Conservation (phyloP, 768 basidiomycete species). For the Podaxis rugospora region DNA sequence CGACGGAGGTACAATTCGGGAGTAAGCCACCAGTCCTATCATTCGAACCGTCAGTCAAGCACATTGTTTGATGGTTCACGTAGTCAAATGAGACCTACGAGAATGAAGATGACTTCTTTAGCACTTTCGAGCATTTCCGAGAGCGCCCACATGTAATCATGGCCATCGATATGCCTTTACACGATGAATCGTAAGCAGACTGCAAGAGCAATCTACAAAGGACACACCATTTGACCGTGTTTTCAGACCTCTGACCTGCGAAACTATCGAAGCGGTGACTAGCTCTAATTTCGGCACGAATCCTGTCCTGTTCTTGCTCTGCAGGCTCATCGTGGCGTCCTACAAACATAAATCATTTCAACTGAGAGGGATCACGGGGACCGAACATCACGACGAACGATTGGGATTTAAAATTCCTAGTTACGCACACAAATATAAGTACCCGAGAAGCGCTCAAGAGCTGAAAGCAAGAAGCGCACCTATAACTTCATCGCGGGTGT, state of each 20-base stretch:
- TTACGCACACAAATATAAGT: background rate
- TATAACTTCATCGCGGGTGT: slow-evolving; percentile 38
- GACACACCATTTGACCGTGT: slow-evolving; percentile 76
- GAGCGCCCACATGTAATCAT: slow-evolving; percentile 95
- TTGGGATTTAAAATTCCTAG: slow-evolving; percentile 43
- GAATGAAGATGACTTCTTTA: slow-evolving; percentile 81
- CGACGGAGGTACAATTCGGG: slow-evolving; percentile 94
- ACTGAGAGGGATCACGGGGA: background rate
- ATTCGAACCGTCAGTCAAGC: background rate
- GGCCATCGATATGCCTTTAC: slow-evolving; percentile 81
- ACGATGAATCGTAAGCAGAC: background rate
- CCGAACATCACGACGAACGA: slow-evolving; percentile 27
- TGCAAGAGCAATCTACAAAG: background rate
- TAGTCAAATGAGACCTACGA: slow-evolving; percentile 37
- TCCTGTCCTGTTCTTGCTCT: slow-evolving; percentile 66
- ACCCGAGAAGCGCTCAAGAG: background rate
- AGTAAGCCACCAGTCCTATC: slow-evolving; percentile 88
- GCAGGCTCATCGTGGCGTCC: slow-evolving; percentile 74
- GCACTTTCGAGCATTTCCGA: slow-evolving; percentile 86
- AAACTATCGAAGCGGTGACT: slow-evolving; percentile 86
- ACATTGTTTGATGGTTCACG: background rate
- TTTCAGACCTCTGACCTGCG: slow-evolving; percentile 63
- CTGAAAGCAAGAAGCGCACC: slow-evolving; percentile 18
- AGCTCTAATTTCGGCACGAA: slow-evolving; percentile 70
- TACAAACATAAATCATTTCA: slow-evolving; percentile 14